Evolutionary conservation across 768 basidiomycete species (phyloP).

Genomic region (Pilatotrama ljubarskyi): DNA sequence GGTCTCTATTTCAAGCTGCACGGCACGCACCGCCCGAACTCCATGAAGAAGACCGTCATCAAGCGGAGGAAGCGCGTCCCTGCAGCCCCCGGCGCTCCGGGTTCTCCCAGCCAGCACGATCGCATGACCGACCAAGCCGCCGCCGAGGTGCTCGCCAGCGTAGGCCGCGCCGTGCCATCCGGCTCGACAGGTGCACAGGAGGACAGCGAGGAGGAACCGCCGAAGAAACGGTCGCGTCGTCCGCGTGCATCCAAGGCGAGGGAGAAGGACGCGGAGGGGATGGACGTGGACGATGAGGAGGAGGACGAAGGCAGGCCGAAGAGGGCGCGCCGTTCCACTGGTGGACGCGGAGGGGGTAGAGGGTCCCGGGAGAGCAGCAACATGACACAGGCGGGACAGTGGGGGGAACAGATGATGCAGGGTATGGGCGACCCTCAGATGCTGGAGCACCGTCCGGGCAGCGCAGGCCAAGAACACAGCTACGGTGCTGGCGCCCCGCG

Average conservation of each 20-base stretch:
- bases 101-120: slow-evolving; percentile 38
- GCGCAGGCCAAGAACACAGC: slow-evolving; percentile 13
- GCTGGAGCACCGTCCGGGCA: slow-evolving; percentile 15
- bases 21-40: slow-evolving; percentile 93
- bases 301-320: slow-evolving; percentile 20
- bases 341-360: background rate
- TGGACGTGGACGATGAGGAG: slow-evolving; percentile 53
- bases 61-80: slow-evolving; percentile 97
- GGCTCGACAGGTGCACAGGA: slow-evolving; percentile 44
- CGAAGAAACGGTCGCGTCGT: slow-evolving; percentile 55
- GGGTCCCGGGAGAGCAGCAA: slow-evolving; percentile 15
- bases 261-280: slow-evolving; percentile 42
- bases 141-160: slow-evolving; percentile 84
- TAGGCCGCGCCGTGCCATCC: slow-evolving; percentile 55
- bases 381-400: slow-evolving; percentile 14
- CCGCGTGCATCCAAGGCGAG: slow-evolving; percentile 34
- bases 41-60: slow-evolving; percentile 99
- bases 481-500: slow-evolving; percentile 29
- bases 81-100: slow-evolving; percentile 55
- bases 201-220: slow-evolving; percentile 45
- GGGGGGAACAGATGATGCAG: slow-evolving; percentile 24
- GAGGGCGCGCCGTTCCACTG: slow-evolving; percentile 7
- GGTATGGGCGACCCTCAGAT: slow-evolving; percentile 19
- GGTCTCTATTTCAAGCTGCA: slow-evolving; percentile 99
- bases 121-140: slow-evolving; percentile 83